These are phyloP conservation scores for Pelargonium hybrid DNA, from an alignment of 441 rosid genomes.

Conservation along the genomic window DNA sequence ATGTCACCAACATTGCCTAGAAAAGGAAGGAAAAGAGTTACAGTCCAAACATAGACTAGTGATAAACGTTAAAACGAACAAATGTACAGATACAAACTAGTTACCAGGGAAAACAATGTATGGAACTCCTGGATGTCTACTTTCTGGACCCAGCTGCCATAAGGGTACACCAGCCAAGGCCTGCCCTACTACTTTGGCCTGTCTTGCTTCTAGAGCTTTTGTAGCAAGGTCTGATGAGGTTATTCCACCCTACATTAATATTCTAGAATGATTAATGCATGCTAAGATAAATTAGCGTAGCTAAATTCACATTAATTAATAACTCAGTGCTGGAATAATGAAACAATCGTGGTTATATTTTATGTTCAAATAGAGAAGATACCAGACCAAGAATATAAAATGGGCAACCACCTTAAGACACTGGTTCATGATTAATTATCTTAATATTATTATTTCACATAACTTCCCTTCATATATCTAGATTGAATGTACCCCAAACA, in stretches of 20 bases:
- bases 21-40: conserved; percentile 7
- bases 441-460: no score
- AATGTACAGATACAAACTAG: conserved; percentile 3
- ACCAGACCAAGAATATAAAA: no score
- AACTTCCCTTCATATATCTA: no score
- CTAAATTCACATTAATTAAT: background rate
- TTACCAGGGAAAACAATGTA: conserved; percentile 95
- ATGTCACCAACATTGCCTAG: conserved; percentile 84
- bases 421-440: no score
- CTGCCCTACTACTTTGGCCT: conserved; percentile 83
- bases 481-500: no score
- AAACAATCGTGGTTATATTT: background rate
- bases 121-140: conserved; percentile 93
- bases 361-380: no score
- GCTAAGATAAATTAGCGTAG: background rate
- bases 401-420: no score
- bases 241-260: conserved; percentile 68
- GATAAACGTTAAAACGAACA: conserved; percentile 2
- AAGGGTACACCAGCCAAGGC: conserved; percentile 94
- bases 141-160: conserved; percentile 94
- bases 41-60: conserved; percentile 11
- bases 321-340: background rate
- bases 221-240: conserved; percentile 96
- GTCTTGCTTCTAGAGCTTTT: conserved; percentile 78
- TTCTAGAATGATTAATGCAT: background rate